These are phyloP conservation scores for Rhodosporidiobolus sp. DNA, from an alignment of 768 basidiomycete genomes.

Conservation along the genomic window DNA sequence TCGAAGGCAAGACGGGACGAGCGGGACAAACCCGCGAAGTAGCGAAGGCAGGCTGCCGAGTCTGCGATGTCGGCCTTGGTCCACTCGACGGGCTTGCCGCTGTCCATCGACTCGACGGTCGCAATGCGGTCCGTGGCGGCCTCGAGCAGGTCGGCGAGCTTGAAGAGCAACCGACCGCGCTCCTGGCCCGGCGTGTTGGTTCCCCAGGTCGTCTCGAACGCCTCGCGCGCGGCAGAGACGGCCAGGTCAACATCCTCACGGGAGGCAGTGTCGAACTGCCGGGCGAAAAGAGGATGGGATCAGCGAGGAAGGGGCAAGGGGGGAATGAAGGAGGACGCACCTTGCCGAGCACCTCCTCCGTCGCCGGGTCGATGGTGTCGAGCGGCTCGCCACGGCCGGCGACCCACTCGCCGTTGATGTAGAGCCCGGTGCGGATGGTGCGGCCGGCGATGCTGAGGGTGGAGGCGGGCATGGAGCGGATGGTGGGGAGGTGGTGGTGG, in stretches of 20 bases:
- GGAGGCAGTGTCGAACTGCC: slow-evolving; percentile 4
- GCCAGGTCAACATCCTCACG: slow-evolving; percentile 47
- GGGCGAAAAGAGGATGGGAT: not conserved
- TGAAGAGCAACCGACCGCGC: slow-evolving; percentile 42
- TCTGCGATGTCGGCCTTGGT: slow-evolving; percentile 47
- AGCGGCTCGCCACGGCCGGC: not conserved
- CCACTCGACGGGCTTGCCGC: slow-evolving; percentile 49
- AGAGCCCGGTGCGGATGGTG: slow-evolving; percentile 73
- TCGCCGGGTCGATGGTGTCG: not conserved
- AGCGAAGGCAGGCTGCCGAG: slow-evolving; percentile 48
- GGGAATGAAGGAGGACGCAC: not conserved
- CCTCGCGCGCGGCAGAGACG: slow-evolving; percentile 48
- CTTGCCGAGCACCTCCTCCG: not conserved
- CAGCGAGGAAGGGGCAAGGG: not conserved
- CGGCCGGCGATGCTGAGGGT: slow-evolving; percentile 1
- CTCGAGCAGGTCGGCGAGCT: slow-evolving; percentile 46
- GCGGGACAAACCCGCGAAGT: not conserved
- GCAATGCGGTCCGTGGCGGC: slow-evolving; percentile 46
- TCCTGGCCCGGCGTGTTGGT: slow-evolving; percentile 45
- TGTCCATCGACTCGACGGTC: slow-evolving; percentile 47
- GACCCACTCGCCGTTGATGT: slow-evolving; percentile 87
- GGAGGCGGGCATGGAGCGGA: slow-evolving; percentile 20
- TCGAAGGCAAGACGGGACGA: not conserved
- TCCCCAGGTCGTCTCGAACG: slow-evolving; percentile 52
- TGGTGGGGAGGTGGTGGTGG: not conserved